These are phyloP conservation scores for Ceratobasidium sp. DNA, from an alignment of 1,284 basidiomycete genomes.

Conservation along the genomic window DNA sequence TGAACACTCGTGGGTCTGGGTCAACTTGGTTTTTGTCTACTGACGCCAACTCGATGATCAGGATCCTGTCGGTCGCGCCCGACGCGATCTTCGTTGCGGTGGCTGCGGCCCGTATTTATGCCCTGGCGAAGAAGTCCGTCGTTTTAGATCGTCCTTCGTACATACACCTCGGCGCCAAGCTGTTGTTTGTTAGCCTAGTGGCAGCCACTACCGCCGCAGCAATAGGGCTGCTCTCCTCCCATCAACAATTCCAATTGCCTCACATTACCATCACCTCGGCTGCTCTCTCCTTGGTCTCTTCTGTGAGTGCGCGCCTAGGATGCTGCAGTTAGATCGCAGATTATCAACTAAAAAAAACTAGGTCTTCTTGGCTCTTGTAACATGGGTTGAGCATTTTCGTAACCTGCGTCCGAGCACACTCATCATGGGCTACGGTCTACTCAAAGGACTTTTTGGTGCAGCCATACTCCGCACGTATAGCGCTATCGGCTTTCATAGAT, in stretches of 20 bases:
- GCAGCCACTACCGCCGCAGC: not conserved
- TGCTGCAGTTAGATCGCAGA: not conserved
- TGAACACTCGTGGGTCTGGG: slow-evolving; percentile 13
- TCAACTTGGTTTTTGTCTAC: not conserved
- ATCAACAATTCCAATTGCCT: not conserved
- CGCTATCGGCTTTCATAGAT: slow-evolving; percentile 1
- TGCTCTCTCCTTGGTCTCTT: not conserved
- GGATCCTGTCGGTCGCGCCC: not conserved
- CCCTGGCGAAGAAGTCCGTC: not conserved
- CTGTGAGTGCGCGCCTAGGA: not conserved
- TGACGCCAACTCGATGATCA: not conserved
- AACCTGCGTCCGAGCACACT: slow-evolving; percentile 7
- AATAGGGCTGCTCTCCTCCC: not conserved
- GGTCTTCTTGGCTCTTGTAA: not conserved
- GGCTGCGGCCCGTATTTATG: not conserved
- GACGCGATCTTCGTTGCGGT: not conserved
- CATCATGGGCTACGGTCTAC: slow-evolving; percentile 3
- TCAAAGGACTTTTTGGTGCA: slow-evolving; percentile 13
- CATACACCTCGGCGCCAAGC: not conserved
- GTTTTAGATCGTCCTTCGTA: slow-evolving; percentile 1
- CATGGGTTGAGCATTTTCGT: slow-evolving; percentile 16
- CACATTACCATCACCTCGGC: not conserved
- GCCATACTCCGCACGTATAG: slow-evolving; percentile 5
- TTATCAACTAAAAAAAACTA: not conserved
- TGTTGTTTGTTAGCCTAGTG: not conserved